Percentiles rank a stretch among this genome's conserved stretches.
Evolutionary conservation across 1,139 yeast species (phyloP).

Genomic region (Pichia sp.): DNA sequence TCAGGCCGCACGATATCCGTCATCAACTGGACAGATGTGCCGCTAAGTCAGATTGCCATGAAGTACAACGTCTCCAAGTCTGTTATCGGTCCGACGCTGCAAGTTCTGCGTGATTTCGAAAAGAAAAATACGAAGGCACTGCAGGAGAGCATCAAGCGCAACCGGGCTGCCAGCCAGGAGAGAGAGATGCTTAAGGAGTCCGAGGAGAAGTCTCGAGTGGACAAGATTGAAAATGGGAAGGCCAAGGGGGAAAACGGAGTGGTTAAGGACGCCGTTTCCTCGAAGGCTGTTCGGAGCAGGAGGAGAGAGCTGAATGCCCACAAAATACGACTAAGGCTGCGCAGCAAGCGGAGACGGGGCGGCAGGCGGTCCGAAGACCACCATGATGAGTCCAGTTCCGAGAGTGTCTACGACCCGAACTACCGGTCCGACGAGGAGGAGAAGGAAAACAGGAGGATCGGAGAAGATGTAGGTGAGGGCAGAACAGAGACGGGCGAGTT

Average conservation of each 20-base stretch:
- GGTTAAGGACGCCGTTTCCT: neutral
- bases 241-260: neutral
- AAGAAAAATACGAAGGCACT: neutral
- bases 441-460: neutral
- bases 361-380: neutral
- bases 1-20: neutral
- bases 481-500: neutral
- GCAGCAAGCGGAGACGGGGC: neutral
- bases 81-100: constrained; percentile 13
- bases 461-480: neutral
- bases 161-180: neutral
- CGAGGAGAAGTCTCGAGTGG: neutral
- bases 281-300: neutral
- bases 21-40: constrained; percentile 24
- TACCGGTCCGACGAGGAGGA: constrained; percentile 2
- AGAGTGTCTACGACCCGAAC: constrained; percentile 8
- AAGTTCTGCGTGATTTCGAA: constrained; percentile 9
- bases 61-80: constrained; percentile 25
- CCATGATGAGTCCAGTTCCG: constrained; percentile 6
- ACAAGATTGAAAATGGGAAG: neutral
- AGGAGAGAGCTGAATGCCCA: neutral
- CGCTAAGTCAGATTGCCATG: constrained; percentile 25
- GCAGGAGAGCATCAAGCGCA: constrained; percentile 7
- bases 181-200: neutral
- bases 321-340: constrained; percentile 2